Evolutionary conservation across 129 eudicot species (phyloP).

Genomic region (Helianthus annuus): HanXRQr2.0-SUNRISE NC_035447.2:3930769-3931268

Average conservation of each 20-base stretch:
- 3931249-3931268: conserved; percentile 50
- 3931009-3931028: conserved; percentile 54
- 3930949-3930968: not conserved
- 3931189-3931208: conserved; percentile 55
- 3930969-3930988: not conserved
- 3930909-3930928: conserved; percentile 40
- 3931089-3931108: conserved; percentile 73
- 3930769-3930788: no score
- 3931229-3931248: conserved; percentile 75
- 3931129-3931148: conserved; percentile 50
- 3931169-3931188: conserved; percentile 8
- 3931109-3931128: conserved; percentile 54
- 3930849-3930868: no score
- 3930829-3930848: no score
- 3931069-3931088: conserved; percentile 69
- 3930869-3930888: no score
- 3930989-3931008: no score
- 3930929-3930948: conserved; percentile 52
- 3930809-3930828: no score
- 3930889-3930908: conserved; percentile 33
- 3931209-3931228: conserved; percentile 57
- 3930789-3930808: no score
- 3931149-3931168: not conserved
- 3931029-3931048: conserved; percentile 70
- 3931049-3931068: conserved; percentile 69